These are phyloP conservation scores for Yarrowia yakushimensis DNA, from an alignment of 805 yeast genomes.

Conservation along the genomic window DNA sequence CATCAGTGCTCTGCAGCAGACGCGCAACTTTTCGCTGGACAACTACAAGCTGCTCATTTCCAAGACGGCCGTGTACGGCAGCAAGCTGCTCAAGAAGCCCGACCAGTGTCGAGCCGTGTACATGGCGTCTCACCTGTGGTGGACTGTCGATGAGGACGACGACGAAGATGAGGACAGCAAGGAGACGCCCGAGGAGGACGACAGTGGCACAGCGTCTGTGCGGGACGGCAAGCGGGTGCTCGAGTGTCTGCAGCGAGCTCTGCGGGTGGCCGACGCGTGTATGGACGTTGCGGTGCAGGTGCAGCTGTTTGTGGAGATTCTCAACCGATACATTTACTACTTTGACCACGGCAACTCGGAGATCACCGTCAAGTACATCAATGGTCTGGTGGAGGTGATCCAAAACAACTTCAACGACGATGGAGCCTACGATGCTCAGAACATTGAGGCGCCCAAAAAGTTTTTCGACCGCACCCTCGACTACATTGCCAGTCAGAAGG, in stretches of 20 bases:
- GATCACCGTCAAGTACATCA: slow-evolving; percentile 71
- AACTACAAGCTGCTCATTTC: slow-evolving; percentile 80
- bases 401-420: slow-evolving; percentile 38
- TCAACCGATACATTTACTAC: slow-evolving; percentile 81
- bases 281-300: slow-evolving; percentile 73
- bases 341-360: slow-evolving; percentile 72
- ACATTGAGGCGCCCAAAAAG: slow-evolving; percentile 43
- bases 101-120: slow-evolving; percentile 94
- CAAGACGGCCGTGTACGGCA: slow-evolving; percentile 80
- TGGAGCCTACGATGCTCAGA: slow-evolving; percentile 29
- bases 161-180: slow-evolving; percentile 46
- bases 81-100: slow-evolving; percentile 82
- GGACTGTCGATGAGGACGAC: slow-evolving; percentile 67
- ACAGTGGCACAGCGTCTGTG: background rate
- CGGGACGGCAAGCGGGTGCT: slow-evolving; percentile 63
- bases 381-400: slow-evolving; percentile 81
- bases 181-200: slow-evolving; percentile 29
- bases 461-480: slow-evolving; percentile 70
- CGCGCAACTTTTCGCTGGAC: slow-evolving; percentile 54
- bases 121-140: slow-evolving; percentile 87
- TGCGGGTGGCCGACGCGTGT: slow-evolving; percentile 90
- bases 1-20: slow-evolving; percentile 50
- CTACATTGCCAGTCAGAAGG: slow-evolving; percentile 66
- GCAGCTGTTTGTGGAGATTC: slow-evolving; percentile 83
- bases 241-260: slow-evolving; percentile 84